These are phyloP conservation scores for Candida fluviatilis DNA, from an alignment of 805 yeast genomes.

Conservation along the genomic window DNA sequence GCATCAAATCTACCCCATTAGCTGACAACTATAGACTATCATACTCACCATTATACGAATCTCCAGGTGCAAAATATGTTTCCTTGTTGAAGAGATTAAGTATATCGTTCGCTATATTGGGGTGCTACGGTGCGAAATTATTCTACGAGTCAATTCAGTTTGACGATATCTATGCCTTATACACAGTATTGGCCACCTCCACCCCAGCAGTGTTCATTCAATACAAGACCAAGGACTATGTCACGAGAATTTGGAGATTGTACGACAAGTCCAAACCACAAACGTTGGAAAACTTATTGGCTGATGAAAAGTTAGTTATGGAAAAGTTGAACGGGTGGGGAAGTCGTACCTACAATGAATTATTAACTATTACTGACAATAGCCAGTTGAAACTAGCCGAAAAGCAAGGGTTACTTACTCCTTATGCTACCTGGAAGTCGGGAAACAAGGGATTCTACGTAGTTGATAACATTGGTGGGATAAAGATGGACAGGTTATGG, in stretches of 20 bases:
- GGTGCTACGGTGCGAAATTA: conserved; percentile 59
- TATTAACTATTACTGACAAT: conserved; percentile 44
- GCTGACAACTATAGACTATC: conserved; percentile 52
- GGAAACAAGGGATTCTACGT: conserved; percentile 44
- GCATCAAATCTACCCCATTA: conserved; percentile 40
- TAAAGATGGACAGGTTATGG: conserved; percentile 82
- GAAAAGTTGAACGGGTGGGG: conserved; percentile 71
- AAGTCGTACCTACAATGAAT: conserved; percentile 56
- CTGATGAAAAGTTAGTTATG: conserved; percentile 61
- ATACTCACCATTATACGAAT: conserved; percentile 58
- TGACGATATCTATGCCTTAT: conserved; percentile 44
- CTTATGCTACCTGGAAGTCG: conserved; percentile 36
- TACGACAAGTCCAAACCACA: conserved; percentile 63
- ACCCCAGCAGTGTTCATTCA: conserved; percentile 50
- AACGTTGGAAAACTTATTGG: conserved; percentile 54
- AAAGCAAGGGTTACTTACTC: conserved; percentile 14
- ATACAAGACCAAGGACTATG: conserved; percentile 61
- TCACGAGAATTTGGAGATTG: conserved; percentile 64
- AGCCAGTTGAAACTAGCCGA: conserved; percentile 33
- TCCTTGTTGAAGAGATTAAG: conserved; percentile 60
- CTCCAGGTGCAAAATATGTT: conserved; percentile 59
- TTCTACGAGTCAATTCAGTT: conserved; percentile 52
- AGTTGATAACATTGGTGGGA: conserved; percentile 73
- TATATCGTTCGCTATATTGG: conserved; percentile 56
- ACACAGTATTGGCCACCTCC: conserved; percentile 46